Evolutionary conservation across 2,329 filamentous ascomycete genomes (phyloP).

Genomic region (Aotearoamyces nothofagi): DNA sequence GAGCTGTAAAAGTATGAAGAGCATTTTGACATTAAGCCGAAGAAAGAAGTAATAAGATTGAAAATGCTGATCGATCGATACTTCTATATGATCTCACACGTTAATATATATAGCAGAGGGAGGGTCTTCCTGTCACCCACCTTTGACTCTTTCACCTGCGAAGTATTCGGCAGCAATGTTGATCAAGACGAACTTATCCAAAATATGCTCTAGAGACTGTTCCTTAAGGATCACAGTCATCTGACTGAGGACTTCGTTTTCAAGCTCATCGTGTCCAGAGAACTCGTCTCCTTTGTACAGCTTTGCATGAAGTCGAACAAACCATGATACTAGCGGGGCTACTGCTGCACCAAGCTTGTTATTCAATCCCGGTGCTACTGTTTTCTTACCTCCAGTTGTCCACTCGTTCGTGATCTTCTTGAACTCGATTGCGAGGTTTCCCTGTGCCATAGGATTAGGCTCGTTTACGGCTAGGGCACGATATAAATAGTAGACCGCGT

Average conservation of each 20-base stretch:
- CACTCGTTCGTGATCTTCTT: conserved; percentile 43
- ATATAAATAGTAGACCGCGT: conserved; percentile 81
- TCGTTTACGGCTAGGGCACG: conserved; percentile 61
- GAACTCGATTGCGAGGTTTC: conserved; percentile 72
- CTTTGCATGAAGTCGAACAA: conserved; percentile 71
- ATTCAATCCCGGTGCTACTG: neutral
- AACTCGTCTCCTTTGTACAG: conserved; percentile 69
- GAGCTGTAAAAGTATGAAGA: conserved; percentile 55
- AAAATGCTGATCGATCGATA: no score
- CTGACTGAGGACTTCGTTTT: conserved; percentile 71
- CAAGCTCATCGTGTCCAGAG: conserved; percentile 62
- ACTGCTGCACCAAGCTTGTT: conserved; percentile 6
- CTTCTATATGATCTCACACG: no score
- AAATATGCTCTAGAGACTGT: conserved; percentile 42
- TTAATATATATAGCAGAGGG: no score
- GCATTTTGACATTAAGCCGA: conserved; percentile 63
- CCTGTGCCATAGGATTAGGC: conserved; percentile 58
- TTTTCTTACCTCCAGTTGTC: conserved; percentile 25
- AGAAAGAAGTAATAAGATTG: conserved; percentile 50
- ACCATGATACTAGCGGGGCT: conserved; percentile 62
- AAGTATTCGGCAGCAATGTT: conserved; percentile 76
- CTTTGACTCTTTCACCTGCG: conserved; percentile 42
- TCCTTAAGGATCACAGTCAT: conserved; percentile 60
- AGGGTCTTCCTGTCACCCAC: no score
- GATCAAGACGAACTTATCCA: conserved; percentile 70